Base-by-base conservation (phyloP, 768 basidiomycete genomes). In the Mycena indigotica region DNA sequence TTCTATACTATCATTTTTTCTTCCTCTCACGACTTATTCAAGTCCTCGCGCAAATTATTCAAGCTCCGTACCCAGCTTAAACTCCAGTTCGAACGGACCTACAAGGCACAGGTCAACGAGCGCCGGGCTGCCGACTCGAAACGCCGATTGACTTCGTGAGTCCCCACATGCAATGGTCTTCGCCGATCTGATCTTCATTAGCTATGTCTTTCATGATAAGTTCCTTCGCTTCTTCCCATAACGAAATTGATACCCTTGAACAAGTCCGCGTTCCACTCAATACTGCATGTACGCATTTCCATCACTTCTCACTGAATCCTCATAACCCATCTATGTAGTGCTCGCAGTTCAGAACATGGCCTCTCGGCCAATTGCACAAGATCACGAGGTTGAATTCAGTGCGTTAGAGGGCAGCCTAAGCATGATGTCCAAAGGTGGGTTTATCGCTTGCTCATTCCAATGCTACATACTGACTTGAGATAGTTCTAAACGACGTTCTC, bases 321-420 rank as follows among this genome's bases (percentile, higher is more conserved):
- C 28, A 19, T 38, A 49, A 56, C 49, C 3, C 1, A 25, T 39
- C 16, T 17, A 38, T 23, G 21, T 30, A 71, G 69, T 90, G 5
- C 75, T 91, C 30, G 88, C 90, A 0, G 85, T 91, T 4, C 91
- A 92, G 73, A 91, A 92, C 64, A 83, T 91, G 78, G 88, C 86
- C 0, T 77, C 79, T 4, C 79, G 84, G 16, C 76, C 80, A 1
- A 80, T 91, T 50, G 74, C 78, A 5, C 80, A 80, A 57, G 78
- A 82, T 25, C 83, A 88, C 64, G 81, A 82, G 50, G 82, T 91
- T 50, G 89, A 92, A 74, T 88, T 89, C 58, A 84, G 83, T 65
- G 90, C 86, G 2, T 75, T 89, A 19, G 83, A 84, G 57, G 85
- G 85, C 2, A 85, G 83, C 58, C 67, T 89, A 49, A 81, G 81